Evolutionary conservation across 257 asterid genomes (phyloP), one percentile per base, ranked within the genome.

Genomic region (Nicotiana obtusifolia): DNA sequence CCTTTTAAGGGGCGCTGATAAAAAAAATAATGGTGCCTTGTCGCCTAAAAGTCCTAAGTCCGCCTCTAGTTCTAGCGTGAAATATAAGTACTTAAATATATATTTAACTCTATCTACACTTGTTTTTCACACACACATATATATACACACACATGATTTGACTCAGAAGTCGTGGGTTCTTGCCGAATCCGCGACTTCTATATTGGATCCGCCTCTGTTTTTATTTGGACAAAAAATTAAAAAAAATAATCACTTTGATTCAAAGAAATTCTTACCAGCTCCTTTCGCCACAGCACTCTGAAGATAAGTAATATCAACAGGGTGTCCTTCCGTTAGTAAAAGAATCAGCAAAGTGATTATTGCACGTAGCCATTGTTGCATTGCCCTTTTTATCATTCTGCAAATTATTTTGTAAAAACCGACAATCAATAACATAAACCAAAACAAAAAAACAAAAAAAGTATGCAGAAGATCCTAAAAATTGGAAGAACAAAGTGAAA

Each of bases 231-330:
- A 5, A 3, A 2, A 16, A 5, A 57, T 1, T 11, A 33, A 10
- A 24, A 33, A 26, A 5, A 44, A 76, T 10, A 53, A 24, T 9
- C 3, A 52, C 41, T n/a, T 4, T 66, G 26, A 66, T 17, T 31
- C 26, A 76, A 16, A 41, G 2, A 66, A 30, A 53, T 5, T 56
- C 61, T 81, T 41, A 87, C 88, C 90, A 57, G 90, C 90, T 76
- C 90, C 90, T 85, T 85, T 87, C 16, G 84, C 84, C 37, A 85
- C 88, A 20, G 90, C 90, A 75, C 68, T 77, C 77, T 66, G 44
- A 60, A 82, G 79, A 67, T 65, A 80, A 80, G 90, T 87, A 35
- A 87, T 87, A 44, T 81, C 85, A 20, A 87, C 88, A 20, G 82
- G 44, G 66, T 81, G 85, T 10, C 86, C 85, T 82, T 87, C 86